Percentiles rank a stretch among this genome's conserved stretches.
These are phyloP conservation scores for Tolypocladium inflatum DNA, from an alignment of 2,329 filamentous ascomycete genomes.

Conservation along the genomic window DNA sequence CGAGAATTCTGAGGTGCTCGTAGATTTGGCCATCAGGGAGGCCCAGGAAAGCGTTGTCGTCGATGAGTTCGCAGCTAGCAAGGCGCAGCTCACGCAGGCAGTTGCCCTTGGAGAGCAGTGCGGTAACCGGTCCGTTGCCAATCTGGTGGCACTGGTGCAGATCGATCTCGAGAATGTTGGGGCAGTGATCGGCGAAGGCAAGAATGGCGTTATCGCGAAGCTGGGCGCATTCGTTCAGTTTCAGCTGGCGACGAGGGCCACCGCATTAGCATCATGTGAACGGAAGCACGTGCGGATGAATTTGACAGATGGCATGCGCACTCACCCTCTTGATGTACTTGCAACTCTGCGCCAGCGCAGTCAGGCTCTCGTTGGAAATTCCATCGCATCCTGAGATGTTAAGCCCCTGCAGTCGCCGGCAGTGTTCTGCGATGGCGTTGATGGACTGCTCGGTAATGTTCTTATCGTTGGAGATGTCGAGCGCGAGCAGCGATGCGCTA, in stretches of 20 bases:
- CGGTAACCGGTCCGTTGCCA: constrained; percentile 74
- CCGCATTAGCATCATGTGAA: neutral
- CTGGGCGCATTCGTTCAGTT: constrained; percentile 87
- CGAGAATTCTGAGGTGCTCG: constrained; percentile 85
- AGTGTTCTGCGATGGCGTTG: constrained; percentile 68
- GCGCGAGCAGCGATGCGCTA: constrained; percentile 72
- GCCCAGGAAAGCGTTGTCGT: constrained; percentile 78
- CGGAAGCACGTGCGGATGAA: neutral
- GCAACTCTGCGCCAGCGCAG: constrained; percentile 72
- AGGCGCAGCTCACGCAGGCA: constrained; percentile 86
- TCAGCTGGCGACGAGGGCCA: constrained; percentile 48
- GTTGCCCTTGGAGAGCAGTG: constrained; percentile 66
- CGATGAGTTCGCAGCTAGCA: constrained; percentile 74
- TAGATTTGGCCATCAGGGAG: constrained; percentile 62
- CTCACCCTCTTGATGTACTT: constrained; percentile 76
- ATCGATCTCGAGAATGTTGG: constrained; percentile 92
- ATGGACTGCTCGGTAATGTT: constrained; percentile 79
- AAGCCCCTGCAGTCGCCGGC: constrained; percentile 76
- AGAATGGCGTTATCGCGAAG: constrained; percentile 73
- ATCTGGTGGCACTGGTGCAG: constrained; percentile 77
- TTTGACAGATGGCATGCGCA: constrained; percentile 4
- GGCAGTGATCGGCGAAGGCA: constrained; percentile 80
- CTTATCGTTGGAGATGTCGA: constrained; percentile 82
- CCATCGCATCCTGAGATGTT: constrained; percentile 83
- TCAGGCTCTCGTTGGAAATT: constrained; percentile 79